Evolutionary conservation across 495 filamentous ascomycete genomes (phyloP), one percentile per base, ranked within the genome.

Genomic region (Sporormia fimetaria): DNA sequence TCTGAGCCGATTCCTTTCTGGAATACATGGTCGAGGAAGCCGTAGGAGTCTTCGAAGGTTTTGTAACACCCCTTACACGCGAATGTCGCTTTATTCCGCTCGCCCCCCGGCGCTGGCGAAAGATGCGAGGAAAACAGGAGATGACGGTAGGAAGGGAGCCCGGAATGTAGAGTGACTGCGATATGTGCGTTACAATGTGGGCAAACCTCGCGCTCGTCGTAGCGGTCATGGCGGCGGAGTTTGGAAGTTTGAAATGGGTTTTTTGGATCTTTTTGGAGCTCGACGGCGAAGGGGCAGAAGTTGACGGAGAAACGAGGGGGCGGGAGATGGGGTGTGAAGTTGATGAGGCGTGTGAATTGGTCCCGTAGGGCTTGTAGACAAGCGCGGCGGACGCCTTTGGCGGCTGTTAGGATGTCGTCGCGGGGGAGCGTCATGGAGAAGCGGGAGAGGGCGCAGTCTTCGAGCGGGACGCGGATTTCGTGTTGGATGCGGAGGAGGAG

Each of bases 161-260:
- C 47, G 7, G 47, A 51, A 21, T 51, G 47, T 21, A 37, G 15
- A 11, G 47, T 26, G 6, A 51, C 38, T n/a, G 41, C 23, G 25
- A 51, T 33, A 14, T 51, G 47, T 8, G 32, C 31, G 1, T 22
- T 10, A 36, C 47, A 51, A 15, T 40, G 16, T 6, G 47, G 47
- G 28, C 47, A 51, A 10, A 51, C 40, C 33, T 51, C 47, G 31
- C 47, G 34, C 22, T 51, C 47, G 23, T 51, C 47, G 41, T 44
- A 25, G 16, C 40, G 47, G 23, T 51, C 47, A 22, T 51, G 34
- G 2, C 40, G 47, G 17, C 37, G 34, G 4, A 45, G 41, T 32
- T 10, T 20, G 25, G 31, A 51, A 45, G 14, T 10, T 24, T 5
- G 4, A 5, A 7, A 3, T 34, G 25, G 6, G 20, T 29, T 41